phyloP scores from a whole-genome alignment of 2,329 filamentous ascomycete genomes.

The Diaporthe citri region DNA sequence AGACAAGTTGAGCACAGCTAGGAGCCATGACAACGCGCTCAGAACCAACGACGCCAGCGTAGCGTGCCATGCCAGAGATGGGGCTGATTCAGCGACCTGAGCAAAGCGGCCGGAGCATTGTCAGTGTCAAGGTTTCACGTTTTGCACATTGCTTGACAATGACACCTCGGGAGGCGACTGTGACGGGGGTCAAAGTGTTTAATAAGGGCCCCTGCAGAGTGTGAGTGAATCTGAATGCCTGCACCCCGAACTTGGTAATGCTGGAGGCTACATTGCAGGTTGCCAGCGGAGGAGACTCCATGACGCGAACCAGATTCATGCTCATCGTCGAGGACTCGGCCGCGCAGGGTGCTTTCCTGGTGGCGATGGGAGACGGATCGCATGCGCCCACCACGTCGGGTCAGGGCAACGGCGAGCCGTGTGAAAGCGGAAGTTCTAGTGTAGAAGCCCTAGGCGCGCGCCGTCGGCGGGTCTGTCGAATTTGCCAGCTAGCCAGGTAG shows the following conservation, averaged over 20 bases:
- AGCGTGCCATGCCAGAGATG: background rate
- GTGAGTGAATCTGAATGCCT: background rate
- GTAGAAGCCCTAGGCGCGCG: background rate
- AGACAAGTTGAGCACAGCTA: background rate
- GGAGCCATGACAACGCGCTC: background rate
- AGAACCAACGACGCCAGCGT: background rate
- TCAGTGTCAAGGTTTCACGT: slow-evolving; percentile 27
- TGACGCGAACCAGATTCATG: slow-evolving; percentile 14
- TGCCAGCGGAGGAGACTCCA: slow-evolving; percentile 5
- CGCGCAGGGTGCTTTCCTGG: background rate
- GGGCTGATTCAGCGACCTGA: background rate
- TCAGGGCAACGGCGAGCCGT: slow-evolving; percentile 23
- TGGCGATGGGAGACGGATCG: background rate
- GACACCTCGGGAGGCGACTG: slow-evolving; percentile 21
- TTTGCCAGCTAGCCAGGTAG: background rate
- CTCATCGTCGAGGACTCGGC: background rate
- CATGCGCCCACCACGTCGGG: slow-evolving; percentile 3
- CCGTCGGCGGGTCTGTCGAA: slow-evolving; percentile 24
- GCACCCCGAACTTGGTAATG: background rate
- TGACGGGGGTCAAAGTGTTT: background rate
- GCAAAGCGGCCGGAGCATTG: background rate
- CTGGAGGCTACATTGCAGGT: slow-evolving; percentile 20
- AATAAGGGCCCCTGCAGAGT: slow-evolving; percentile 5
- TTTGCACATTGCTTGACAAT: background rate
- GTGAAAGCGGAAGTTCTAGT: background rate